Percentiles rank a stretch among this genome's conserved stretches.
These are phyloP conservation scores for Borovskyia barvae DNA, from an alignment of 208 protist genomes.

Conservation along the genomic window DNA sequence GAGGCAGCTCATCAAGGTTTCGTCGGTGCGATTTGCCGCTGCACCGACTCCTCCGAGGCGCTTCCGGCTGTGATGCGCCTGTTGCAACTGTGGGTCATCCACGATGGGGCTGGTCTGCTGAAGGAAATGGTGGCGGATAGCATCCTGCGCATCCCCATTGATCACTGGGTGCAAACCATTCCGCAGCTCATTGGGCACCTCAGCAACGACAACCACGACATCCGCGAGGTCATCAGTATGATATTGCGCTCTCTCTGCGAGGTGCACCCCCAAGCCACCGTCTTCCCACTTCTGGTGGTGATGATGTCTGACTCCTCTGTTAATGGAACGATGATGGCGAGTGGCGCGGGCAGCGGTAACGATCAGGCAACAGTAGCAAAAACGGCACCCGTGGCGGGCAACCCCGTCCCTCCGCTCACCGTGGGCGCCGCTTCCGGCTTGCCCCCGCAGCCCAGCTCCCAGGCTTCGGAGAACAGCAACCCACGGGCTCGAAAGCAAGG, in stretches of 20 bases:
- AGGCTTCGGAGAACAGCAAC: too few species aligned
- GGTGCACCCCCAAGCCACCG: slow-evolving; percentile 98
- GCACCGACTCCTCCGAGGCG: slow-evolving; percentile 65
- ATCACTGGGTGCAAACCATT: slow-evolving; percentile 99
- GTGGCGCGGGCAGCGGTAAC: background rate
- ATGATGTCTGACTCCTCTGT: slow-evolving; percentile 76
- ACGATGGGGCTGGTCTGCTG: slow-evolving; percentile 82
- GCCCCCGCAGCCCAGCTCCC: too few species aligned
- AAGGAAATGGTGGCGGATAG: slow-evolving; percentile 91
- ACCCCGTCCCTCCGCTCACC: too few species aligned
- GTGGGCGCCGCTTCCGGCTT: too few species aligned
- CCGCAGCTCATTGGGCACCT: slow-evolving; percentile 99
- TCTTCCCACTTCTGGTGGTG: slow-evolving; percentile 99
- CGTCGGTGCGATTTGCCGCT: slow-evolving; percentile 95
- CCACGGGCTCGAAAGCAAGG: slow-evolving; percentile 46
- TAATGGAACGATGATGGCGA: slow-evolving; percentile 7
- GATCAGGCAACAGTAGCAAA: too few species aligned
- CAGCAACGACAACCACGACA: slow-evolving; percentile 82
- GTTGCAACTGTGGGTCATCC: slow-evolving; percentile 98
- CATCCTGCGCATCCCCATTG: slow-evolving; percentile 94
- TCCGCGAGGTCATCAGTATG: slow-evolving; percentile 94
- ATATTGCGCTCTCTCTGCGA: slow-evolving; percentile 94
- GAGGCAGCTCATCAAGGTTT: slow-evolving; percentile 95
- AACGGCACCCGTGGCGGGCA: too few species aligned
- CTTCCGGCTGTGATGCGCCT: slow-evolving; percentile 98